phyloP scores from a whole-genome alignment of 1,139 yeast species.

The Barnettozyma hawaiiensis region DNA sequence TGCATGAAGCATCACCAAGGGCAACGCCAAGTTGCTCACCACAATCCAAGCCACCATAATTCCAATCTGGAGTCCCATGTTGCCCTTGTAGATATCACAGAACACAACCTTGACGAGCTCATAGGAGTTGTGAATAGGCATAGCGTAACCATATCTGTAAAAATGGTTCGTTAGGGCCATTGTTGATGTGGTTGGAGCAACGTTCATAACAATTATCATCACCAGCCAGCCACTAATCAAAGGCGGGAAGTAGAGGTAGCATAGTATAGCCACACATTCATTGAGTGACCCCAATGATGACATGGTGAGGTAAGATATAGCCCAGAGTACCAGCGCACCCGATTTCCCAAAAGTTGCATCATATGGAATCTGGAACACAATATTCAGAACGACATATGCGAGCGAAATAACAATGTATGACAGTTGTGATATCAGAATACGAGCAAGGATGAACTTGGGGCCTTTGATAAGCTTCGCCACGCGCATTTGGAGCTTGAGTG shows the following conservation, averaged over 20 bases:
- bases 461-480: conserved; percentile 42
- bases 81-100: conserved; percentile 48
- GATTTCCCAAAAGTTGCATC: conserved; percentile 49
- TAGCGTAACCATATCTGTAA: conserved; percentile 57
- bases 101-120: conserved; percentile 51
- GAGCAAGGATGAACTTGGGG: conserved; percentile 39
- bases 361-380: conserved; percentile 52
- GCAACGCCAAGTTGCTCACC: conserved; percentile 38
- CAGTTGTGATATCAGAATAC: conserved; percentile 41
- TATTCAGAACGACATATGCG: conserved; percentile 49
- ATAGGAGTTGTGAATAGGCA: conserved; percentile 57
- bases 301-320: conserved; percentile 51
- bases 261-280: conserved; percentile 46
- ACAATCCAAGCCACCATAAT: conserved; percentile 55
- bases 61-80: conserved; percentile 54
- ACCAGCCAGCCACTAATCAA: conserved; percentile 58
- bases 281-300: conserved; percentile 55
- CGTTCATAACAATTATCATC: conserved; percentile 50
- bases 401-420: conserved; percentile 49
- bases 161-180: conserved; percentile 47
- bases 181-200: conserved; percentile 56
- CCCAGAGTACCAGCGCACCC: conserved; percentile 63
- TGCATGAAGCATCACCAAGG: conserved; percentile 36
- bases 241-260: conserved; percentile 41
- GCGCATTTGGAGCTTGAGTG: conserved; percentile 45